Base-by-base conservation (phyloP, 1,139 yeast genomes). In the Protomyces lactucae-debilis region DNA sequence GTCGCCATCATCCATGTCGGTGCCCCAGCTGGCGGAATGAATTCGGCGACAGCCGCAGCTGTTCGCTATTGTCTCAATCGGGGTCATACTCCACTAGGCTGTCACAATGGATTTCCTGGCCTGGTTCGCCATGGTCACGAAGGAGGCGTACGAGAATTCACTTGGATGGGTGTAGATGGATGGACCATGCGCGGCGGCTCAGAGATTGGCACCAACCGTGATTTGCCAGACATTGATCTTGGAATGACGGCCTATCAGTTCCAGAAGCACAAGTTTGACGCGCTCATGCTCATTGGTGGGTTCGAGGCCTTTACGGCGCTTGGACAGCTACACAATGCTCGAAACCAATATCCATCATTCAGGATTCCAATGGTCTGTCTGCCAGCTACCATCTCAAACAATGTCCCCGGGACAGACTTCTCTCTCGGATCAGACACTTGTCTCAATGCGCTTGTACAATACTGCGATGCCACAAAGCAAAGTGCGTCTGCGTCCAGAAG, bases 21-120 rank as follows among this genome's bases (percentile, higher is more conserved):
- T 69, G 99, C 99, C 0, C 96, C 99, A 48, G 95, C 97, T 16
- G 95, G 97, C 68, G 97, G 96, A 66, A 85, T 93, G 81, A 93
- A 93, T 78, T 87, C 96, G 66, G 95, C 97, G 18, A 87, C 93
- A 0, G 84, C 95, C 69, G 93, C 97, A 3, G 90, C 92, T 72
- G 95, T 96, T 2, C 83, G 92, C 25, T 91, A 91, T 78, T 89
- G 96, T 78, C 81, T 91, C 78, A 86, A 96, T 16, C 83, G 85
- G 69, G 99, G 99, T 54, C 98, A 93, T 79, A 83, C 82, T 64
- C 87, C 95, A 45, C 87, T 82, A 71, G 97, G 95, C 28, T 87
- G 92, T 68, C 87, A 87, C 75, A 90, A 93, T 76, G 97, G 98
- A 52, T 93, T 92, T 80, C 79, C 86, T n/a, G 99, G 99, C 12